phyloP scores from a whole-genome alignment of 805 yeast genomes.

The Candida koratica region DNA sequence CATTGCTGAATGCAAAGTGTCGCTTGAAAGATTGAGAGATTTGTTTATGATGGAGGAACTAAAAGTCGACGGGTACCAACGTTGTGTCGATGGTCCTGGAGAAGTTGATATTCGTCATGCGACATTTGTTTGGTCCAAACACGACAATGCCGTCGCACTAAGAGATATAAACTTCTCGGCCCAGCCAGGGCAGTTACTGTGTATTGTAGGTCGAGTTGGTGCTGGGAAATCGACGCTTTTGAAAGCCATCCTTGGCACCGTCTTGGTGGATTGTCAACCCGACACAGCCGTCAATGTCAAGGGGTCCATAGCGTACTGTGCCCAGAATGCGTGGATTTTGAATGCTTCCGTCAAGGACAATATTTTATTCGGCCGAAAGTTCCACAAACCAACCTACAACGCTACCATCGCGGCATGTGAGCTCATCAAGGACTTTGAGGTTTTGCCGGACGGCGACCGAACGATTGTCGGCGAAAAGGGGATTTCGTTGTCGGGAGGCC shows the following conservation, averaged over 20 bases:
- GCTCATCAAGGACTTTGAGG: constrained; percentile 30
- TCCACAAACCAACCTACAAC: constrained; percentile 29
- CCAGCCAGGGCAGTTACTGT: constrained; percentile 32
- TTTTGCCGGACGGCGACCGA: constrained; percentile 38
- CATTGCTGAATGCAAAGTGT: constrained; percentile 29
- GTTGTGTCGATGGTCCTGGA: constrained; percentile 19
- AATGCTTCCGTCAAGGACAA: constrained; percentile 39
- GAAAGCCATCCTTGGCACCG: constrained; percentile 31
- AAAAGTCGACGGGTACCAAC: constrained; percentile 22
- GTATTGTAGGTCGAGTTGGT: constrained; percentile 42
- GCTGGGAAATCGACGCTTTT: constrained; percentile 38
- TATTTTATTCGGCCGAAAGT: constrained; percentile 34
- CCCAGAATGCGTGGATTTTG: constrained; percentile 41
- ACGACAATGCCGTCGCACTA: constrained; percentile 24
- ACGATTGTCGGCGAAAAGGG: constrained; percentile 46
- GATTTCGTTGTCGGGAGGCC: constrained; percentile 41
- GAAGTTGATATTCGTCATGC: constrained; percentile 27
- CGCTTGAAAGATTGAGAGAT: constrained; percentile 30
- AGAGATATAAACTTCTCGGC: constrained; percentile 30
- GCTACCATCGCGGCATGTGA: constrained; percentile 37
- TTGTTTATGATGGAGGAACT: constrained; percentile 33
- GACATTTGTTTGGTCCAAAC: constrained; percentile 28
- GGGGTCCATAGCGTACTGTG: constrained; percentile 38
- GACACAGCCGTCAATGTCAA: constrained; percentile 19
- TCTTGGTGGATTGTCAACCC: constrained; percentile 16